A percentile compares a stretch with the other conserved stretches of the same genome.
Conservation (phyloP, 23 red algal genomes). For the Cyanidiococcus yangmingshanensis region DNA sequence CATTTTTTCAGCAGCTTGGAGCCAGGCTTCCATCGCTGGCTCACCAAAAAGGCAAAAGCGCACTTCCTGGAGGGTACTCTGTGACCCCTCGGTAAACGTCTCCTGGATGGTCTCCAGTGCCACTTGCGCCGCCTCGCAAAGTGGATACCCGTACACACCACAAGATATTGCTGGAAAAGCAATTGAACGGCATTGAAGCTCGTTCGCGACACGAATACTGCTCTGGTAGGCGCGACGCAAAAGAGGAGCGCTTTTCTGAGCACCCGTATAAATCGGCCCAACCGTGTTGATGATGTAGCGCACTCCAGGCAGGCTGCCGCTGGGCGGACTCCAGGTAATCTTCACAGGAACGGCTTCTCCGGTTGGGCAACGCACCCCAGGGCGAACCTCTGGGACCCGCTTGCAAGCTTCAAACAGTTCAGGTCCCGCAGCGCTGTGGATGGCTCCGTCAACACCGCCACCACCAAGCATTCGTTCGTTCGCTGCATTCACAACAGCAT, state of each 20-base stretch:
- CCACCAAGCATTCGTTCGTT: constrained; percentile 42
- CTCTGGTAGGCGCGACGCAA: constrained; percentile 10
- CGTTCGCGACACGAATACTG: constrained; percentile 10
- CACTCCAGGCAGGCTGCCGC: not conserved
- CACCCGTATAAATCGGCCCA: constrained; percentile 24
- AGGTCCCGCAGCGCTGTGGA: constrained; percentile 33
- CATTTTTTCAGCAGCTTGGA: not conserved
- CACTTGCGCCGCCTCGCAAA: constrained; percentile 9
- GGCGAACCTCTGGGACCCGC: not conserved
- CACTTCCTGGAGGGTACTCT: not conserved
- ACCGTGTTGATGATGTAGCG: constrained; percentile 37
- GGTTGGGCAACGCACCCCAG: constrained; percentile 27
- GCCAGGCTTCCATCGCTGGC: not conserved
- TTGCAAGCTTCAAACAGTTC: constrained; percentile 23
- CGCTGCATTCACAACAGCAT: constrained; percentile 43
- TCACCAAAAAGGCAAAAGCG: constrained; percentile 9
- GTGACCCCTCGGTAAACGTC: not conserved
- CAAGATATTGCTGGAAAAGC: constrained; percentile 41
- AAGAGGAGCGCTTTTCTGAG: constrained; percentile 4
- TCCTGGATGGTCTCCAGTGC: not conserved
- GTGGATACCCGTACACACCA: constrained; percentile 40
- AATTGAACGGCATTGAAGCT: constrained; percentile 8
- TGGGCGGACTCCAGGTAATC: not conserved
- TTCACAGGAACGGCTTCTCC: constrained; percentile 31
- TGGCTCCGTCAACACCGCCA: constrained; percentile 37